Evolutionary conservation across 176 grass and related monocot species (phyloP), one percentile per base, ranked within the genome.

Genomic region (Lolium rigidum): DNA sequence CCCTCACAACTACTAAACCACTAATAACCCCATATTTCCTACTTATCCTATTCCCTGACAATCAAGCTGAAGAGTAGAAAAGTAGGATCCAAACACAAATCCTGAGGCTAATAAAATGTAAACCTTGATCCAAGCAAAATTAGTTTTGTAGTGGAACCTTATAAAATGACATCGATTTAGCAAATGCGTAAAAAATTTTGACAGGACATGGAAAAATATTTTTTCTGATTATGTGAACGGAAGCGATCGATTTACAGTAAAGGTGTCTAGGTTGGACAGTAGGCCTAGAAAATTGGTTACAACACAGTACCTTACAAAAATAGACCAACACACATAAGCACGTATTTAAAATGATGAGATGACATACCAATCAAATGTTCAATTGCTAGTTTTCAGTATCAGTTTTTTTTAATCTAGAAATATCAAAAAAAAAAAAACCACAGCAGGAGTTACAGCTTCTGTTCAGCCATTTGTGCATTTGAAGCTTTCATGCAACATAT

Each of bases 401-500:
- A 74, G 25, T 51, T 78, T 12, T 68, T 46, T 54, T 44, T 4
- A 35, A 35, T 35, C 31, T 35, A 35, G 31, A 35, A 35, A 35
- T 35, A 35, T 35, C 1, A 35, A 35, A 35, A 35, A 35, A 35
- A 35, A 35, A 35, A 2, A 35, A 31, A 31, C 5, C 82, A 65
- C 66, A 86, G 62, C 60, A 48, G 6, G 61, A 61, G 60, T 70
- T 64, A 78, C 82, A 49, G 39, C 52, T 71, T 62, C 25, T 44
- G 3, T 6, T 47, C 54, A 20, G 21, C 65, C 55, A 87, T 83
- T 83, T 73, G 54, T 80, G 55, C 13, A 59, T 61, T 60, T 90
- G 12, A 77, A 86, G 17, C 17, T 55, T 86, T 38, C 70, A 79
- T 83, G 62, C 26, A 73, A 44, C 22, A 86, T 55, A 48, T 76